phyloP scores from a whole-genome alignment of 768 basidiomycete species.

The Serendipita sp. region DNA sequence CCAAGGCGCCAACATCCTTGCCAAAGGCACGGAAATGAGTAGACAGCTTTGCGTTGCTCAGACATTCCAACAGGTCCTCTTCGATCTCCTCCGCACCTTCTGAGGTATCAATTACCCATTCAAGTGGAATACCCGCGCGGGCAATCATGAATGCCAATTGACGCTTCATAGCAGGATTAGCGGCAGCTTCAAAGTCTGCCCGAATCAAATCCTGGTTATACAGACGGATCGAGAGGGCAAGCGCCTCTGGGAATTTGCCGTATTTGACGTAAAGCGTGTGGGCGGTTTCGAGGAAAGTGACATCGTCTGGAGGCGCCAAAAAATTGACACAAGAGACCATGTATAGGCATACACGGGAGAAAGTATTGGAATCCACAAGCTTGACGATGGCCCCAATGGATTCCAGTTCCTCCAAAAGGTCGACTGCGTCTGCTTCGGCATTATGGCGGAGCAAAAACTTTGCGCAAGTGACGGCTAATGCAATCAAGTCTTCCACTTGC shows the following conservation, averaged over 20 bases:
- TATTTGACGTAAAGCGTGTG: conserved; percentile 80
- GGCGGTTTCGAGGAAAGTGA: conserved; percentile 74
- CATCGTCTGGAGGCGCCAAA: conserved; percentile 84
- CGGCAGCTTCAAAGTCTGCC: conserved; percentile 78
- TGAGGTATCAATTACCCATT: conserved; percentile 61
- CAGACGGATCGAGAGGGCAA: conserved; percentile 71
- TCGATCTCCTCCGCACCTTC: conserved; percentile 35
- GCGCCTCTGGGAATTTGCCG: conserved; percentile 79
- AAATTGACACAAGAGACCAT: conserved; percentile 94
- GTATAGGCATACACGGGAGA: conserved; percentile 78
- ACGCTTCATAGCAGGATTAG: conserved; percentile 88
- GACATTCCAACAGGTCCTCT: conserved; percentile 69
- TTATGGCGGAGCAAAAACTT: conserved; percentile 84
- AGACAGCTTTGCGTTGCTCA: conserved; percentile 77
- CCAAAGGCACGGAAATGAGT: conserved; percentile 79
- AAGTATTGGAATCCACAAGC: conserved; percentile 79
- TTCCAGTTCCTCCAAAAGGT: conserved; percentile 86
- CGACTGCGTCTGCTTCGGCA: conserved; percentile 96
- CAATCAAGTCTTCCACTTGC: conserved; percentile 50
- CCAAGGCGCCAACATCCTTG: conserved; percentile 79
- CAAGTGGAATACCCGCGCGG: conserved; percentile 76
- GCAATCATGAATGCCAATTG: conserved; percentile 91
- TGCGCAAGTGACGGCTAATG: conserved; percentile 69
- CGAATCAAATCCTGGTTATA: conserved; percentile 66
- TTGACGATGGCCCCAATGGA: conserved; percentile 62